Percentiles rank a stretch among this genome's conserved stretches.
These are phyloP conservation scores for Hyphopichia burtonii DNA, from an alignment of 1,139 yeast species.

Conservation along the genomic window DNA sequence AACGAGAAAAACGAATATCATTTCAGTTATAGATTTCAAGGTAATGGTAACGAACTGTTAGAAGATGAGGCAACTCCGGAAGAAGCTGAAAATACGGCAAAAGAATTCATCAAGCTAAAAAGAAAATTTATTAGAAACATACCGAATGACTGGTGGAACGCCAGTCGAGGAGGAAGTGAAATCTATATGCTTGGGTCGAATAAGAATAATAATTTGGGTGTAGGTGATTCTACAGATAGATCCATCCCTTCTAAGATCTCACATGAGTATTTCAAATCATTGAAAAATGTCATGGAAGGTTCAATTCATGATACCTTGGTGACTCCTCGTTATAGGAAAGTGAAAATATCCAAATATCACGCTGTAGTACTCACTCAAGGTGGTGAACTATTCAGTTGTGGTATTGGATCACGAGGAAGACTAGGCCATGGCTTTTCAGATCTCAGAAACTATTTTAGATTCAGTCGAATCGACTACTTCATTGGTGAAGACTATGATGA, in stretches of 20 bases:
- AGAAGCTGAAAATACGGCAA: background rate
- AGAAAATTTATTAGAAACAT: constrained; percentile 4
- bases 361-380: constrained; percentile 58
- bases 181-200: constrained; percentile 67
- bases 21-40: constrained; percentile 21
- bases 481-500: constrained; percentile 16
- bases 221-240: constrained; percentile 66
- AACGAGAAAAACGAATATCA: constrained; percentile 28
- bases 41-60: constrained; percentile 2
- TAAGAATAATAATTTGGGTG: constrained; percentile 62
- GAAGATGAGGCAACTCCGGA: background rate
- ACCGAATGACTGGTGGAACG: constrained; percentile 30
- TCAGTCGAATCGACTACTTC: constrained; percentile 31
- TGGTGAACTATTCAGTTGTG: constrained; percentile 58
- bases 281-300: background rate
- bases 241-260: constrained; percentile 29
- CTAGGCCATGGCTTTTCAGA: constrained; percentile 55
- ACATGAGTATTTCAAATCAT: constrained; percentile 17
- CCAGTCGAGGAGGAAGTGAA: constrained; percentile 56
- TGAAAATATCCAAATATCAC: constrained; percentile 65
- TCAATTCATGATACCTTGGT: constrained; percentile 16
- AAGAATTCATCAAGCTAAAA: constrained; percentile 1
- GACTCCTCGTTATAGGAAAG: constrained; percentile 43
- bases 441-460: constrained; percentile 34
- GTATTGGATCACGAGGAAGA: constrained; percentile 71